Conservation (phyloP, 163 green algal genomes). For the Chlamydomonas reinhardtii region DNA sequence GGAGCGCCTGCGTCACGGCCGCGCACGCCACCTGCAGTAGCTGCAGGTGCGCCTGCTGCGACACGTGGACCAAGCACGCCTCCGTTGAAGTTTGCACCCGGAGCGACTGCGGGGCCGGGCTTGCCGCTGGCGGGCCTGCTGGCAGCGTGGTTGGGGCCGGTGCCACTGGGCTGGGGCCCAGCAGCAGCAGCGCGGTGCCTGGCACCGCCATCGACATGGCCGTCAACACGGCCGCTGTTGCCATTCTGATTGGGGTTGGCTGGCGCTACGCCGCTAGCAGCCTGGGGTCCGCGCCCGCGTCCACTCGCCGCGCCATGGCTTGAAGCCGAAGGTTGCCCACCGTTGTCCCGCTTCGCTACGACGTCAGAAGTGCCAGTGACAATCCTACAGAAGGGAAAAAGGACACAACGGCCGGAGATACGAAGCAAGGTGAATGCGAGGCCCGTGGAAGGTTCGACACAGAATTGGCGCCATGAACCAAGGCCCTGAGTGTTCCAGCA, state of each 20-base stretch:
- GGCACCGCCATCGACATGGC: not conserved
- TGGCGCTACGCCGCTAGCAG: conserved; percentile 14
- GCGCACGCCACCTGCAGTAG: conserved; percentile 19
- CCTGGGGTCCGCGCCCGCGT: not conserved
- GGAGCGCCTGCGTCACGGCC: conserved; percentile 29
- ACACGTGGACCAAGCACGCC: too few species aligned
- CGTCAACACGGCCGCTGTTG: not conserved
- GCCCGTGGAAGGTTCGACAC: too few species aligned
- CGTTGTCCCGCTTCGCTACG: conserved; percentile 33
- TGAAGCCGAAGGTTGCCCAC: not conserved
- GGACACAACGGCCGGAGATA: not conserved
- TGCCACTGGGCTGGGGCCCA: not conserved
- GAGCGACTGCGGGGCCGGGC: too few species aligned
- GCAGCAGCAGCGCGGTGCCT: not conserved
- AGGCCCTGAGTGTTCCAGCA: too few species aligned
- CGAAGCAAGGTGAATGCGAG: too few species aligned
- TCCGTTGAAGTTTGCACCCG: too few species aligned
- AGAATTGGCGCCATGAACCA: too few species aligned
- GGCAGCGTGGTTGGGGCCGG: not conserved
- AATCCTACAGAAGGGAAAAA: not conserved
- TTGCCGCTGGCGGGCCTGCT: not conserved
- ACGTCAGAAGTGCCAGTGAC: not conserved
- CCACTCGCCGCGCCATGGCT: conserved; percentile 24
- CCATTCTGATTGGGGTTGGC: not conserved
- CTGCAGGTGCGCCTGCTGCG: not conserved